These are phyloP conservation scores for Fusarium domesticum DNA, from an alignment of 2,329 filamentous ascomycete genomes.

Conservation along the genomic window DNA sequence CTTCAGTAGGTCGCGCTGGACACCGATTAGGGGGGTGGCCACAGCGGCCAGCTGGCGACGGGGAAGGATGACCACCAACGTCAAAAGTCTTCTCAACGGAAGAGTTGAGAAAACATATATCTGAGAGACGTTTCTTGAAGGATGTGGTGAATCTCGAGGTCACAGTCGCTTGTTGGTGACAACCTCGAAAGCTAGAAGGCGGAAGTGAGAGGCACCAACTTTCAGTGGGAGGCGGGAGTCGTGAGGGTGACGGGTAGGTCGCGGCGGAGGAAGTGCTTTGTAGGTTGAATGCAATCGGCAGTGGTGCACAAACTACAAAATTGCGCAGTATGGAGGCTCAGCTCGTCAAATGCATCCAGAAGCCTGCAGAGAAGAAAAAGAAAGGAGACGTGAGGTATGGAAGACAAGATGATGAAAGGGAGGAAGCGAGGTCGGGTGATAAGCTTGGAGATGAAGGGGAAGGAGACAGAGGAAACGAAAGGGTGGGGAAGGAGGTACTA, in stretches of 20 bases:
- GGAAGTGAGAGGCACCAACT: conserved; percentile 19
- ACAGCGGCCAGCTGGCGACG: conserved; percentile 1
- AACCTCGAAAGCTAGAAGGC: conserved; percentile 18
- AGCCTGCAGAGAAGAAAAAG: conserved; percentile 5
- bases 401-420: neutral
- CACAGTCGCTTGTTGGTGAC: conserved; percentile 19
- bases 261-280: conserved; percentile 9
- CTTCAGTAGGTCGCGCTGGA: conserved; percentile 3
- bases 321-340: conserved; percentile 11
- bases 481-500: conserved; percentile 26
- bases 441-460: conserved; percentile 12
- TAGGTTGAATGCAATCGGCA: conserved; percentile 15
- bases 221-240: conserved; percentile 11
- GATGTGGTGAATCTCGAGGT: conserved; percentile 26
- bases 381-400: conserved; percentile 13
- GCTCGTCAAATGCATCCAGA: conserved; percentile 14
- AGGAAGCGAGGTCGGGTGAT: conserved; percentile 19
- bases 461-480: conserved; percentile 22
- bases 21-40: conserved; percentile 11
- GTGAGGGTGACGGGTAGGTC: conserved; percentile 9
- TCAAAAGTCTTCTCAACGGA: conserved; percentile 20
- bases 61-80: neutral
- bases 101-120: conserved; percentile 24
- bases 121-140: conserved; percentile 9
- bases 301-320: conserved; percentile 8